Conservation (phyloP, 1,284 basidiomycete genomes). For the Mycosarcoma mackinlayi region DNA sequence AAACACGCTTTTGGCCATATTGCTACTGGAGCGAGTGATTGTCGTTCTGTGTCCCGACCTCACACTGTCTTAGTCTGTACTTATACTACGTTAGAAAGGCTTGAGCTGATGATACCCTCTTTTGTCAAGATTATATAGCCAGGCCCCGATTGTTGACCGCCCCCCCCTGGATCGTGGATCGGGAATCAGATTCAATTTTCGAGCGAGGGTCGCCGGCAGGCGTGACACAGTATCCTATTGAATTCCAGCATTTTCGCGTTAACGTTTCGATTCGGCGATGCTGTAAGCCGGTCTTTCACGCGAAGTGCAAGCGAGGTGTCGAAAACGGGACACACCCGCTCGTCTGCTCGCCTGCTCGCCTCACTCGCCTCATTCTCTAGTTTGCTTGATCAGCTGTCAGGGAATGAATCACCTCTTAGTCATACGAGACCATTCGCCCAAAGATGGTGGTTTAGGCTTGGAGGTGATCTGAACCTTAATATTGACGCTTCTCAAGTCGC, state of each 20-base stretch:
- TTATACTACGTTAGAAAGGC: neutral
- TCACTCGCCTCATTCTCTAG: neutral
- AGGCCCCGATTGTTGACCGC: too few relatives aligned
- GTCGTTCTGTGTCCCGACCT: slow-evolving; percentile 39
- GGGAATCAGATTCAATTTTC: too few relatives aligned
- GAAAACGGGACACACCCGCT: neutral
- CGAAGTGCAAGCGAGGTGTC: slow-evolving; percentile 31
- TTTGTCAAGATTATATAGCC: too few relatives aligned
- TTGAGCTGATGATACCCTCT: slow-evolving; percentile 10
- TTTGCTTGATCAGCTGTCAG: slow-evolving; percentile 2
- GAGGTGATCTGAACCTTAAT: too few relatives aligned
- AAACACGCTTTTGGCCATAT: slow-evolving; percentile 46
- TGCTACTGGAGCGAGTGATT: slow-evolving; percentile 46
- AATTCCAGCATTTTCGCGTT: too few relatives aligned
- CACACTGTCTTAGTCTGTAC: slow-evolving; percentile 10
- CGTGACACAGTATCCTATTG: too few relatives aligned
- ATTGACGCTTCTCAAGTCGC: too few relatives aligned
- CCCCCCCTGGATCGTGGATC: too few relatives aligned
- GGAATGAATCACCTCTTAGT: slow-evolving; percentile 13
- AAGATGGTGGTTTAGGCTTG: too few relatives aligned
- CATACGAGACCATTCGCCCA: neutral
- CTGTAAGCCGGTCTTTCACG: slow-evolving; percentile 44
- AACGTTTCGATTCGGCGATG: neutral
- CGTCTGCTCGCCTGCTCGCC: neutral
- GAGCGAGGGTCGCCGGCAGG: too few relatives aligned